Evolutionary conservation across 495 filamentous ascomycete genomes (phyloP), one percentile per base, ranked within the genome.

Genomic region (Daldinia childiae): DNA sequence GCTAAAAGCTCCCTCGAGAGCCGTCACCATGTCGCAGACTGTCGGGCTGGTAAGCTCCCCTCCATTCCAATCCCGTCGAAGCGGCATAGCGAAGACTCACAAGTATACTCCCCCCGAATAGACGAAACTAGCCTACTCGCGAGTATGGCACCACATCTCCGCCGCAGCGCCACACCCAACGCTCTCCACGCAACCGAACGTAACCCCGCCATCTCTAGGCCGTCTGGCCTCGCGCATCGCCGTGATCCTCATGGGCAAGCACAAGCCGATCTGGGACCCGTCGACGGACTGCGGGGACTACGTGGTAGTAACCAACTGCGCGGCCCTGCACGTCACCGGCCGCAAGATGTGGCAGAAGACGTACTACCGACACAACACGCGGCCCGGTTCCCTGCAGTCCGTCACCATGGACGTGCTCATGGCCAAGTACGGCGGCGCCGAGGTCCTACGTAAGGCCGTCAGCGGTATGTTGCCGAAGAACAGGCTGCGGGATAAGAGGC

Each of bases 401-500:
- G 91, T 98, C 80, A 95, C 90, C 36, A 97, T 99, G 96, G 94
- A 97, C 79, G 86, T 87, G 69, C 89, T 99, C 87, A 93, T 97
- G 84, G 90, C 84, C 70, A 98, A 98, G 86, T 91, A 91, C 85
- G 95, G 95, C 64, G 95, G 95, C 70, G 93, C 91, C 39, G 95
- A 99, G 88, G 91, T 98, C 59, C 80, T 99, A 79, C 86, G 93
- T 69, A 91, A 92, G 80, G 95, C 95, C 11, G 95, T 99, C 26
- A 90, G 90, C 78, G 95, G 95, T 60, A 99, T 99, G 95, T 80
- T 99, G 82, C 95, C 95, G 54, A 99, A 98, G 91, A 99, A 99
- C 82, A 81, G 93, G 72, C 82, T 99, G 74, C 84, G 94, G 76
- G 92, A 95, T 77, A 90, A 91, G 82, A 80, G 96, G 66, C 80